phyloP scores from a whole-genome alignment of 139 green algal genomes.

The Desmodesmus armatus region DNA sequence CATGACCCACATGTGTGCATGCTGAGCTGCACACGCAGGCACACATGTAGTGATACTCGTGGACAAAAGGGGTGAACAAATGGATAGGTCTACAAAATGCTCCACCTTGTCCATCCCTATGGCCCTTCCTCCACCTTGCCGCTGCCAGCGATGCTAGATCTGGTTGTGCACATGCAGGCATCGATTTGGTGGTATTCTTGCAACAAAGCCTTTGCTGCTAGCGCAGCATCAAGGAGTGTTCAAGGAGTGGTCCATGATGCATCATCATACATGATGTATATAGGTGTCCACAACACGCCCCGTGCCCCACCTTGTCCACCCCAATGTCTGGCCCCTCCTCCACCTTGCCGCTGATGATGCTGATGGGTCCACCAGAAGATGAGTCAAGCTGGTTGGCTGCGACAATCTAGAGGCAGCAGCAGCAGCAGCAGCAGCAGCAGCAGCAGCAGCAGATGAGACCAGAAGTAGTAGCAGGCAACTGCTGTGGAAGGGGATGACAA shows the following conservation, averaged over 20 bases:
- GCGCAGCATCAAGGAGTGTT: no score
- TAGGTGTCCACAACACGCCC: no score
- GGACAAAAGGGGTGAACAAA: no score
- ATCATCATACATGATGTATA: no score
- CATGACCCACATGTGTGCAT: not conserved
- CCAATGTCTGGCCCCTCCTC: constrained; percentile 69
- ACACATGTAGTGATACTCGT: not conserved
- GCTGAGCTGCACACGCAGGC: not conserved
- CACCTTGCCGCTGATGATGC: constrained; percentile 72
- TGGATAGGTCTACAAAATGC: no score
- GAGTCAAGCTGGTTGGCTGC: constrained; percentile 59
- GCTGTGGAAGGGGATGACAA: no score
- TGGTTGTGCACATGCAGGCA: no score
- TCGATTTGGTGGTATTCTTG: no score
- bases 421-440: not conserved
- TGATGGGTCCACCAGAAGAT: constrained; percentile 62
- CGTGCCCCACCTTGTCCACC: constrained; percentile 66
- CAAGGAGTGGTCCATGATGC: no score
- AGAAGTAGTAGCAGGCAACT: not conserved
- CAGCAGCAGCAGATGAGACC: not conserved
- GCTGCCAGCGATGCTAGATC: not conserved
- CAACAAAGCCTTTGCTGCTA: no score
- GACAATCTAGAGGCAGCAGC: constrained; percentile 49
- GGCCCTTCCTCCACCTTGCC: not conserved
- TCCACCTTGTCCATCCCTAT: not conserved